Conservation (phyloP, 306 rosid genomes). For the Vigna angularis region DNA sequence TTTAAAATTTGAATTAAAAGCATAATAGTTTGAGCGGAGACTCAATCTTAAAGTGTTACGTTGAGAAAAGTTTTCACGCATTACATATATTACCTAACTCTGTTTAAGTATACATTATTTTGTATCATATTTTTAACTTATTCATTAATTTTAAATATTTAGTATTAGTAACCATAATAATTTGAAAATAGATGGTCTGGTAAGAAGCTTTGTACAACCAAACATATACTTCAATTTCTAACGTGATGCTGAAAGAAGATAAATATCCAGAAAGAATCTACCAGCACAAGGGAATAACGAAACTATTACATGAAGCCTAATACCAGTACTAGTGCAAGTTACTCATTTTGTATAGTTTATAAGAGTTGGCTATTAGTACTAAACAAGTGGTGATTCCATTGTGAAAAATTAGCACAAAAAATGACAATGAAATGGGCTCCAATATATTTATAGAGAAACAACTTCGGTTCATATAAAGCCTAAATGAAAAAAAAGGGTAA, state of each 20-base stretch:
- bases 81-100: background rate
- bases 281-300: background rate
- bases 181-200: too few species aligned
- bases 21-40: too few species aligned
- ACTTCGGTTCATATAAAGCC: conserved; percentile 7
- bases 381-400: background rate
- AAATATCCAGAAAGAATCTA: background rate
- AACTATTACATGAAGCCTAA: background rate
- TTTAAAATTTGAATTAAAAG: too few species aligned
- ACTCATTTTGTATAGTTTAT: background rate
- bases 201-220: too few species aligned
- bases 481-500: conserved; percentile 5
- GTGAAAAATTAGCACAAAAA: background rate
- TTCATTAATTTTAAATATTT: too few species aligned
- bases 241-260: background rate
- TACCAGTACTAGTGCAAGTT: background rate
- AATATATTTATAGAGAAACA: conserved; percentile 15
- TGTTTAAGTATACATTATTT: too few species aligned
- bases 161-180: too few species aligned
- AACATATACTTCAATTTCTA: background rate
- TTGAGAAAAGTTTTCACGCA: too few species aligned
- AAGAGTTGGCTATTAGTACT: background rate
- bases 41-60: too few species aligned
- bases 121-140: too few species aligned
- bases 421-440: conserved; percentile 1